Percentiles rank a stretch among this genome's conserved stretches.
Conservation (phyloP, 2,329 filamentous ascomycete genomes). For the Cercospora zeae-maydis region DNA sequence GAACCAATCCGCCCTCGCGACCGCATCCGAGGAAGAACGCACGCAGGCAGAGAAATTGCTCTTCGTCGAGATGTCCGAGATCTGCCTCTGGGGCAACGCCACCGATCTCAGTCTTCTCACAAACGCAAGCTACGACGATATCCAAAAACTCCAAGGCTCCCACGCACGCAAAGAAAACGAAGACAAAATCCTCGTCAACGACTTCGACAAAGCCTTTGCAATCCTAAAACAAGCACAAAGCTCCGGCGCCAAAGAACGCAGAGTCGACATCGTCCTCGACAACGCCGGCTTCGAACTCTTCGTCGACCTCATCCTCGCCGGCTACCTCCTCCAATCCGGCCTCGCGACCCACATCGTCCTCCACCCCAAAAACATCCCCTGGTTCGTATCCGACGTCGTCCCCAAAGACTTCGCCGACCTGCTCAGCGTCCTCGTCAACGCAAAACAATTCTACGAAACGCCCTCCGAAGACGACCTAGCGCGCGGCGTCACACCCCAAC, state of each 20-base stretch:
- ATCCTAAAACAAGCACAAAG: constrained; percentile 63
- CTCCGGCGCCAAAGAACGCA: constrained; percentile 60
- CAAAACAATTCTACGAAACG: constrained; percentile 73
- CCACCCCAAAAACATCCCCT: constrained; percentile 91
- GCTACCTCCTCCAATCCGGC: constrained; percentile 78
- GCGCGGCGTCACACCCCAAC: constrained; percentile 53
- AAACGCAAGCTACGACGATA: constrained; percentile 87
- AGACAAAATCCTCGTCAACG: constrained; percentile 87
- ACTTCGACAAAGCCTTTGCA: constrained; percentile 70
- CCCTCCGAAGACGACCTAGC: constrained; percentile 63
- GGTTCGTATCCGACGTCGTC: constrained; percentile 96
- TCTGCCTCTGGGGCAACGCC: constrained; percentile 95
- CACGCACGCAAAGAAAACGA: constrained; percentile 81
- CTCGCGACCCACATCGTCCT: constrained; percentile 84
- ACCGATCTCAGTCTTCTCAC: constrained; percentile 91
- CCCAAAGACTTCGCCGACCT: constrained; percentile 82
- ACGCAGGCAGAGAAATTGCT: constrained; percentile 70
- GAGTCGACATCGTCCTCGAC: constrained; percentile 92
- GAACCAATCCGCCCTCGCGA: constrained; percentile 44
- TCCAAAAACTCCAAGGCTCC: constrained; percentile 91
- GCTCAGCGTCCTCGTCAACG: constrained; percentile 72
- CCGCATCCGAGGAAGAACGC: constrained; percentile 50
- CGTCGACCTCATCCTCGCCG: constrained; percentile 87
- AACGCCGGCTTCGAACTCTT: constrained; percentile 97
- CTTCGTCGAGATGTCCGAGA: constrained; percentile 91